Conservation (phyloP, 352 stramenopile species). For the Thraustotheca clavata region DNA sequence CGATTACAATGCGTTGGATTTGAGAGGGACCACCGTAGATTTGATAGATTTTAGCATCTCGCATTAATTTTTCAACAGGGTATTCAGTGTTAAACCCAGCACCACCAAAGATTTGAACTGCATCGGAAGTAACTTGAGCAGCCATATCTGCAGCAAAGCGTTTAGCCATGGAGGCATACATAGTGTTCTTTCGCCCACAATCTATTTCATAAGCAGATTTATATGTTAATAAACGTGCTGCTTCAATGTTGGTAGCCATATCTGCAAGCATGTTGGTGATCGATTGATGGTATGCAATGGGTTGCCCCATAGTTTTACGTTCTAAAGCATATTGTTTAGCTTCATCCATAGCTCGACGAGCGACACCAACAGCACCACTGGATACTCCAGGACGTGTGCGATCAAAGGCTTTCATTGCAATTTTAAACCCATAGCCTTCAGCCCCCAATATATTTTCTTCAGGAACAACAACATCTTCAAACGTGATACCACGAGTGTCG, state of each 20-base stretch:
- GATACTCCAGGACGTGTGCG: slow-evolving; percentile 83
- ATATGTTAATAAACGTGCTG: slow-evolving; percentile 74
- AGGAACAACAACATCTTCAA: slow-evolving; percentile 85
- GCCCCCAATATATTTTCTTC: slow-evolving; percentile 81
- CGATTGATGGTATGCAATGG: slow-evolving; percentile 79
- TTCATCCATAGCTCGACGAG: slow-evolving; percentile 83
- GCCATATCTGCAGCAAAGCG: slow-evolving; percentile 80
- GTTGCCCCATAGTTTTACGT: slow-evolving; percentile 81
- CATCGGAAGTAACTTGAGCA: slow-evolving; percentile 79
- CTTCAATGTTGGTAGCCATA: slow-evolving; percentile 87
- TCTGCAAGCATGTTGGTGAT: slow-evolving; percentile 88
- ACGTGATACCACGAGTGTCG: slow-evolving; percentile 84
- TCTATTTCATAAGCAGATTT: slow-evolving; percentile 87
- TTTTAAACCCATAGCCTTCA: slow-evolving; percentile 87
- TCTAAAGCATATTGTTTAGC: slow-evolving; percentile 79
- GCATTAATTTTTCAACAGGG: slow-evolving; percentile 89
- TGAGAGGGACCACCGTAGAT: slow-evolving; percentile 90
- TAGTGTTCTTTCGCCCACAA: slow-evolving; percentile 83
- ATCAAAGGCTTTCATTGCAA: slow-evolving; percentile 89
- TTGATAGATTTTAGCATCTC: slow-evolving; percentile 88
- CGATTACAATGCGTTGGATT: slow-evolving; percentile 88
- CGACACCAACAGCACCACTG: slow-evolving; percentile 76
- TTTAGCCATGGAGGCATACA: slow-evolving; percentile 88
- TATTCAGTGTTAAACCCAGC: slow-evolving; percentile 89
- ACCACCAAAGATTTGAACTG: slow-evolving; percentile 87